A percentile compares a stretch with the other conserved stretches of the same genome.
phyloP scores from a whole-genome alignment of 768 basidiomycete species.

The Suillus cothurnatus region DNA sequence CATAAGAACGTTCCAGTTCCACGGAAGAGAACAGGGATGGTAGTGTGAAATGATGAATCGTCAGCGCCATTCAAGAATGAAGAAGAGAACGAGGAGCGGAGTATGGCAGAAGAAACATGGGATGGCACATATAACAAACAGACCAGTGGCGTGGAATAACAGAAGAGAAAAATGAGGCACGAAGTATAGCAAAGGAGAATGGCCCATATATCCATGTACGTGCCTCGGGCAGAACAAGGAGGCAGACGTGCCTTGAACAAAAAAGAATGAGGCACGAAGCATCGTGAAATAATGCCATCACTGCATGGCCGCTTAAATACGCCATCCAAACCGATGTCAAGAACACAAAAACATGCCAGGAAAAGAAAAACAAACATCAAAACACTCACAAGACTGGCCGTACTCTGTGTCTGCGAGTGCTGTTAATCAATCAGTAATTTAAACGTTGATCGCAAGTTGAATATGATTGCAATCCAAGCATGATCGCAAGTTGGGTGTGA shows the following conservation, averaged over 20 bases:
- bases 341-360: not conserved
- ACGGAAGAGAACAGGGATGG: not conserved
- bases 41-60: not conserved
- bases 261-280: not conserved
- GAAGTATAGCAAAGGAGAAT: not conserved
- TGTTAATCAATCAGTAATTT: not conserved
- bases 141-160: not conserved
- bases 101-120: too few species aligned
- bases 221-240: not conserved
- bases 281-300: not conserved
- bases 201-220: not conserved
- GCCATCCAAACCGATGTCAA: not conserved
- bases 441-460: not conserved
- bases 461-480: too few species aligned
- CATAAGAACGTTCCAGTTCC: not conserved
- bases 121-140: not conserved
- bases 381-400: not conserved
- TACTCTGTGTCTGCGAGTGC: not conserved
- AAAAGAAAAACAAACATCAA: not conserved
- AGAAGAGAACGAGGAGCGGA: not conserved
- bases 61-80: not conserved
- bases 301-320: not conserved
- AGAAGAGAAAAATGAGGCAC: not conserved
- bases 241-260: too few species aligned
- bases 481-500: not conserved